Evolutionary conservation across 345 rosid genomes (phyloP).

Genomic region (Ricinus communis): DNA sequence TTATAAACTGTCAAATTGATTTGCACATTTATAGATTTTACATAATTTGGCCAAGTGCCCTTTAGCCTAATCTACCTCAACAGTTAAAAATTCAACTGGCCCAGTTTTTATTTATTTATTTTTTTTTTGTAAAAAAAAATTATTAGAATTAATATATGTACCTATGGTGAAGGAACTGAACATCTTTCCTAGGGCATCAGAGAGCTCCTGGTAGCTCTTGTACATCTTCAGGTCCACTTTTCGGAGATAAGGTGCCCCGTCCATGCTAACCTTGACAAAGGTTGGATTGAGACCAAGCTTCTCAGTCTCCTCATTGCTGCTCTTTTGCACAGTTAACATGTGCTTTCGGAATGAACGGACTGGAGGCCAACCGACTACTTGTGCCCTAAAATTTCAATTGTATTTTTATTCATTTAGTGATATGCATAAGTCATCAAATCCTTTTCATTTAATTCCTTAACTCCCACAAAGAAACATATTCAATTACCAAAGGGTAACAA

Average conservation of each 20-base stretch:
- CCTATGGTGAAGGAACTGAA: conserved; percentile 80
- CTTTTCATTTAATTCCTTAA: not conserved
- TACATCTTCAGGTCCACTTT: conserved; percentile 81
- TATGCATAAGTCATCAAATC: too few relatives aligned
- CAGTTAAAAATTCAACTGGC: too few relatives aligned
- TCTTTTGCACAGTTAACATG: conserved; percentile 50
- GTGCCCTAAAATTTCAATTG: conserved; percentile 59
- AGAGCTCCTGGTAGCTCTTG: conserved; percentile 65
- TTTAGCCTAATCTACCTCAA: too few relatives aligned
- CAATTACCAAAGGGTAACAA: not conserved
- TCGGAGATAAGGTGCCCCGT: conserved; percentile 91
- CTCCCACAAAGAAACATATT: too few relatives aligned
- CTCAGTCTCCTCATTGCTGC: conserved; percentile 30
- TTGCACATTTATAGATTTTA: too few relatives aligned
- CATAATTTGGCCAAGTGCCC: too few relatives aligned
- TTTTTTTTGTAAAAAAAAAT: too few relatives aligned
- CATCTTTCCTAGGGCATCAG: conserved; percentile 66
- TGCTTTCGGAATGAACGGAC: conserved; percentile 84
- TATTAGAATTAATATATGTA: too few relatives aligned
- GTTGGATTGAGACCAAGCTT: conserved; percentile 28
- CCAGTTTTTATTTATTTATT: too few relatives aligned
- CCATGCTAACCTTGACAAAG: conserved; percentile 91
- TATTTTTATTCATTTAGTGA: too few relatives aligned
- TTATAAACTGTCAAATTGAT: too few relatives aligned
- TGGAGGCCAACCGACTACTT: conserved; percentile 97